These are phyloP conservation scores for Fusarium cicatricum DNA, from an alignment of 2,329 filamentous ascomycete species.

Conservation along the genomic window DNA sequence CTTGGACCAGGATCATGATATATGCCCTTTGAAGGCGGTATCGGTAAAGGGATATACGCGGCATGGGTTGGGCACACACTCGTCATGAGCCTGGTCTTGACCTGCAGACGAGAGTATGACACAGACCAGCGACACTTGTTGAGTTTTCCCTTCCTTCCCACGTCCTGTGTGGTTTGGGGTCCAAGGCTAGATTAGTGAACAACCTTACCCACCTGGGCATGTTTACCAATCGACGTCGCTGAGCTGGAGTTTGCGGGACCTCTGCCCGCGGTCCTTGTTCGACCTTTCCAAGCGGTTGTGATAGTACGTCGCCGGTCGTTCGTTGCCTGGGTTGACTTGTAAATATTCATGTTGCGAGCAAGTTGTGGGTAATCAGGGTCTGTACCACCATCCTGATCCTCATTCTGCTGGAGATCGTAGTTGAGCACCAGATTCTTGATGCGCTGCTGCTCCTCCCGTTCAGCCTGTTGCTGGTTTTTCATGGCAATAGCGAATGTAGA, in stretches of 20 bases:
- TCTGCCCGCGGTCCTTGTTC: constrained; percentile 75
- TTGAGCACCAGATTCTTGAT: constrained; percentile 98
- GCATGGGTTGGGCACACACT: not conserved
- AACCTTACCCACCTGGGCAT: constrained; percentile 21
- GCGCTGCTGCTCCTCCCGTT: constrained; percentile 94
- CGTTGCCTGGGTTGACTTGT: constrained; percentile 57
- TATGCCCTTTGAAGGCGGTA: not conserved
- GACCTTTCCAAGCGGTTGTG: constrained; percentile 65
- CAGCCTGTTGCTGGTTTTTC: constrained; percentile 93
- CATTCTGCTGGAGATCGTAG: constrained; percentile 88
- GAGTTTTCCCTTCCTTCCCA: constrained; percentile 12
- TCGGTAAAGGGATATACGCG: not conserved
- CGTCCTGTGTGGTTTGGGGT: constrained; percentile 9
- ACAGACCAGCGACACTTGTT: constrained; percentile 1
- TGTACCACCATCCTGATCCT: constrained; percentile 77
- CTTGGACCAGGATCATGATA: not conserved
- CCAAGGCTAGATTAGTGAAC: constrained; percentile 21
- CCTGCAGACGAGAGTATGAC: not conserved
- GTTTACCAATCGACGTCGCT: constrained; percentile 97
- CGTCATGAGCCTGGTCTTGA: not conserved
- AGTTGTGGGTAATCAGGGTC: constrained; percentile 22
- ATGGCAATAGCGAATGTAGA: constrained; percentile 96
- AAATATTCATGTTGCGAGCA: constrained; percentile 54
- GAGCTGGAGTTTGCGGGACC: constrained; percentile 88
- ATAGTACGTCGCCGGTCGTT: constrained; percentile 58